These are phyloP conservation scores for Boletus sp. DNA, from an alignment of 768 basidiomycete species.

Conservation along the genomic window DNA sequence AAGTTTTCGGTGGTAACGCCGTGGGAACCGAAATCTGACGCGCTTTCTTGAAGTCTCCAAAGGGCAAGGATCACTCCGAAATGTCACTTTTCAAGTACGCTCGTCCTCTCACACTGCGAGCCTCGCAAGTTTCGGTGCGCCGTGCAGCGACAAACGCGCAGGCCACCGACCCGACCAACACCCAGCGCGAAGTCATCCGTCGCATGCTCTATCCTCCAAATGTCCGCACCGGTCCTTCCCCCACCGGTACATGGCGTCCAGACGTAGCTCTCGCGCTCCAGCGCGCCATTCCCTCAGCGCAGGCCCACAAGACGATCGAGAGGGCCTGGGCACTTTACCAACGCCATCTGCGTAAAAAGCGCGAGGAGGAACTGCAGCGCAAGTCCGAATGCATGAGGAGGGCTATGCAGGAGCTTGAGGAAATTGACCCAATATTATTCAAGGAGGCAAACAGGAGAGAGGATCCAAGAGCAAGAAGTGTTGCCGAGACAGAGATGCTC, in stretches of 20 bases:
- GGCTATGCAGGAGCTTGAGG: conserved; percentile 80
- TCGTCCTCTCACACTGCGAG: conserved; percentile 33
- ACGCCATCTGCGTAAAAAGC: conserved; percentile 66
- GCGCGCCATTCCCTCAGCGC: conserved; percentile 80
- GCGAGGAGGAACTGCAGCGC: conserved; percentile 63
- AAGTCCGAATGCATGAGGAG: conserved; percentile 79
- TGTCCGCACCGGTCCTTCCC: conserved; percentile 64
- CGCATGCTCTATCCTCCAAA: conserved; percentile 79
- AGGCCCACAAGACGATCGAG: conserved; percentile 90
- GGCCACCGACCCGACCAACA: conserved; percentile 40
- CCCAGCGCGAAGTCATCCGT: conserved; percentile 70
- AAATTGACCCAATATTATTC: conserved; percentile 49
- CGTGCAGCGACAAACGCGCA: conserved; percentile 37
- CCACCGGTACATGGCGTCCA: conserved; percentile 81
- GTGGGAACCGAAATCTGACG: conserved; percentile 20
- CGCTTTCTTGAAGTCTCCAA: conserved; percentile 1
- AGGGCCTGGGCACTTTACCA: conserved; percentile 85
- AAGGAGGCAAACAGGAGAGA: conserved; percentile 70
- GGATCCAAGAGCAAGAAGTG: conserved; percentile 64
- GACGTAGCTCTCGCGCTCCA: conserved; percentile 75
- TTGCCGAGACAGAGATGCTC: conserved; percentile 53
- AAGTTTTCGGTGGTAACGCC: conserved; percentile 4
- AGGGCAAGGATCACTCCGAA: neutral
- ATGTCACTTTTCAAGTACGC: conserved; percentile 43
- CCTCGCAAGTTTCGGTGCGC: conserved; percentile 36